A percentile compares a stretch with the other conserved stretches of the same genome.
Conservation (phyloP, 2,329 filamentous ascomycete genomes). For the Cylindrodendrum hubeiense region DNA sequence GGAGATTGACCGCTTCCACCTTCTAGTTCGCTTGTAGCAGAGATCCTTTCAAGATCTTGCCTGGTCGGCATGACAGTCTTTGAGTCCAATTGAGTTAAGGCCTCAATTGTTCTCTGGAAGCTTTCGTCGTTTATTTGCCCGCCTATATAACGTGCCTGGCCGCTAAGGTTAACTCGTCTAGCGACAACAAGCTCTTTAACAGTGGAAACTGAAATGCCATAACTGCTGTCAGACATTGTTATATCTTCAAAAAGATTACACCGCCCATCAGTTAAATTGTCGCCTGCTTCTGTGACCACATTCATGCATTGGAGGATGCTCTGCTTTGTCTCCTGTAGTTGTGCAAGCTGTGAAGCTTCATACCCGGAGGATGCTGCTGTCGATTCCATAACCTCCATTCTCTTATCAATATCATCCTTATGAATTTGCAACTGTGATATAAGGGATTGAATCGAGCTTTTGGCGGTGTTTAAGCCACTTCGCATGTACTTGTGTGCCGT, state of each 20-base stretch:
- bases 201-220: conserved; percentile 41
- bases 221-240: conserved; percentile 37
- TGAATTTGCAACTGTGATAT: conserved; percentile 31
- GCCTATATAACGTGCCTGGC: conserved; percentile 27
- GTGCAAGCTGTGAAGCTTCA: conserved; percentile 24
- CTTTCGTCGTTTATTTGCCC: conserved; percentile 24
- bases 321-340: conserved; percentile 37
- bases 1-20: too few species aligned
- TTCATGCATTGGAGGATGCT: conserved; percentile 38
- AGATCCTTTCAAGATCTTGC: too few species aligned
- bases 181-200: conserved; percentile 41
- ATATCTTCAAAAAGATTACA: conserved; percentile 44
- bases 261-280: conserved; percentile 31
- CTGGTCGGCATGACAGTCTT: neutral
- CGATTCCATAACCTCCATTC: conserved; percentile 30
- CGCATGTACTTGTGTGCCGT: conserved; percentile 38
- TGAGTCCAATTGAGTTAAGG: neutral
- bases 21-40: too few species aligned
- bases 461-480: conserved; percentile 28
- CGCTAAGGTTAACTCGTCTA: conserved; percentile 34
- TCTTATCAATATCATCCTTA: conserved; percentile 27
- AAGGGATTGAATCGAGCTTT: conserved; percentile 32
- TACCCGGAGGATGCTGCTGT: conserved; percentile 24
- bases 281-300: conserved; percentile 34
- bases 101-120: conserved; percentile 6